A percentile compares a stretch with the other conserved stretches of the same genome.
phyloP scores from a whole-genome alignment of 2,329 filamentous ascomycete species.

The Fusarium domesticum region DNA sequence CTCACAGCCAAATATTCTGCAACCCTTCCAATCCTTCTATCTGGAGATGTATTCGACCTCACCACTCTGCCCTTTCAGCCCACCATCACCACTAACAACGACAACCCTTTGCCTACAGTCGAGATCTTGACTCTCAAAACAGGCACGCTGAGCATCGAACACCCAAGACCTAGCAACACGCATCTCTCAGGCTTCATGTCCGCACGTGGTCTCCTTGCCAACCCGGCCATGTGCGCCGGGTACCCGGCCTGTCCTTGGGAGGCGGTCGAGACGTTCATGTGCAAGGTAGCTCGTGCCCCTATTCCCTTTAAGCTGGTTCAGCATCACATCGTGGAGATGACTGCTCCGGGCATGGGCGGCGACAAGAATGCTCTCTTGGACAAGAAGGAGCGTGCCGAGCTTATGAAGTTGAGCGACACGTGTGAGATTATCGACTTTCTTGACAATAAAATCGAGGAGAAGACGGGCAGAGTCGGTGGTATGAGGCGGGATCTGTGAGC shows the following conservation, averaged over 20 bases:
- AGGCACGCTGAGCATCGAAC: slow-evolving; percentile 4
- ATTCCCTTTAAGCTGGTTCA: slow-evolving; percentile 61
- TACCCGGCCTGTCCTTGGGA: slow-evolving; percentile 57
- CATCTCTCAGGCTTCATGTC: slow-evolving; percentile 65
- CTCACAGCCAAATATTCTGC: slow-evolving; percentile 51
- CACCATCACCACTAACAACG: slow-evolving; percentile 27
- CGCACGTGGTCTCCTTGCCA: slow-evolving; percentile 63
- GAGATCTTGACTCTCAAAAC: slow-evolving; percentile 31
- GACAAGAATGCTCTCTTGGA: slow-evolving; percentile 52
- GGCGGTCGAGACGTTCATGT: slow-evolving; percentile 61
- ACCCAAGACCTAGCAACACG: slow-evolving; percentile 40
- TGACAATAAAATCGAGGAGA: slow-evolving; percentile 46
- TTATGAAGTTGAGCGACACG: slow-evolving; percentile 52
- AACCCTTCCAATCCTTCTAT: slow-evolving; percentile 61
- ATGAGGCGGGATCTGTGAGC: slow-evolving; percentile 35
- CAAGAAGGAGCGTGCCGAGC: slow-evolving; percentile 52
- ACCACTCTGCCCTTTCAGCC: slow-evolving; percentile 44
- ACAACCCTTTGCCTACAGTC: slow-evolving; percentile 20
- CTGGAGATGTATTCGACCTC: slow-evolving; percentile 66
- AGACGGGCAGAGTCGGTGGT: slow-evolving; percentile 32
- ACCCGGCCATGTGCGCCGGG: slow-evolving; percentile 64
- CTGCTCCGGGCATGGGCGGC: slow-evolving; percentile 52
- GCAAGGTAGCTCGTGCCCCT: slow-evolving; percentile 53
- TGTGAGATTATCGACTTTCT: slow-evolving; percentile 60
- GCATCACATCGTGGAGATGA: slow-evolving; percentile 68